These are phyloP conservation scores for Lachnellula hyalina DNA, from an alignment of 2,329 filamentous ascomycete genomes.

Conservation along the genomic window DNA sequence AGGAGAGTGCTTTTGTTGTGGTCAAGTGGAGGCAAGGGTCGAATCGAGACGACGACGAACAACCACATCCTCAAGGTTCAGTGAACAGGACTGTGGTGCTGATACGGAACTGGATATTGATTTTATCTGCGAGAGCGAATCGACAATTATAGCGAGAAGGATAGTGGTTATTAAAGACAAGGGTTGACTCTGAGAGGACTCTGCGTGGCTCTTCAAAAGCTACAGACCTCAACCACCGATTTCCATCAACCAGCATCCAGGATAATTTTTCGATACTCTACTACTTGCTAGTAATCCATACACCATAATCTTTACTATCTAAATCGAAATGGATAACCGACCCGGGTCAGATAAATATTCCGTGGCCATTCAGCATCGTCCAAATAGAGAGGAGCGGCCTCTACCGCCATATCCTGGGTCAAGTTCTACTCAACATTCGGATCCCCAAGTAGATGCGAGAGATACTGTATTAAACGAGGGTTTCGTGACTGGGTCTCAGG, in stretches of 20 bases:
- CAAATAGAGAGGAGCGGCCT: constrained; percentile 3
- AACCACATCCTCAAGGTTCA: too few species aligned
- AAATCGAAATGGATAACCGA: background rate
- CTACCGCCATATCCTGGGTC: background rate
- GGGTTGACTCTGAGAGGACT: background rate
- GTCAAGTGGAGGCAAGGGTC: background rate
- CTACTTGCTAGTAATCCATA: too few species aligned
- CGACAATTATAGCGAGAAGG: background rate
- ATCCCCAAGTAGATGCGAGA: background rate
- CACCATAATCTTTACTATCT: background rate
- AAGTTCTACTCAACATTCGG: background rate
- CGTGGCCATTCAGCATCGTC: background rate
- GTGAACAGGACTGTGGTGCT: too few species aligned
- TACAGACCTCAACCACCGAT: too few species aligned
- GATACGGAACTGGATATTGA: too few species aligned
- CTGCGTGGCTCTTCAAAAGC: background rate
- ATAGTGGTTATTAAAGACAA: background rate
- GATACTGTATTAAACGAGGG: background rate
- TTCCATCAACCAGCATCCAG: too few species aligned
- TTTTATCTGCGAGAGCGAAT: too few species aligned
- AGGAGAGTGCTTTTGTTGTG: background rate
- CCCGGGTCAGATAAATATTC: background rate
- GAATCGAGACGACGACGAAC: background rate
- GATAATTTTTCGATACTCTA: too few species aligned
- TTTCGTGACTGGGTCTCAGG: background rate